Base-by-base conservation (phyloP, 2,329 filamentous ascomycete species). In the Didymosphaeria variabile region DNA sequence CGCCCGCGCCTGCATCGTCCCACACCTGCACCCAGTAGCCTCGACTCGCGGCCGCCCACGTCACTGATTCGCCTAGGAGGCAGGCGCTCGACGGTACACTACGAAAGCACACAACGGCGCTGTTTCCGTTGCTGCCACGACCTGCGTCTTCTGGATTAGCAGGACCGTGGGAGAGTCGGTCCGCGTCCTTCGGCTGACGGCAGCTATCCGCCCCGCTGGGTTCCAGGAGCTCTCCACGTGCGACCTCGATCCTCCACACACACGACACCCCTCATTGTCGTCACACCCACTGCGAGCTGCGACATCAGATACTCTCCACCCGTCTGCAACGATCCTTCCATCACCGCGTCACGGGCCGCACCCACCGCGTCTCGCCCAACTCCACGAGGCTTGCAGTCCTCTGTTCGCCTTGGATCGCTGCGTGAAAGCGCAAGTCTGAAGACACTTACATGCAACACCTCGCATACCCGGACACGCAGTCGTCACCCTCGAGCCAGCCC, bases 161-260 rank as follows among this genome's bases (percentile, higher is more conserved):
- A 47, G 23, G 55, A 59, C 55, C 55, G 60, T 46, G 60, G 60
- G 59, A 67, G 57, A 71, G 61, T 63, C 68, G 60, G 67, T 67
- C 72, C 67, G 67, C 66, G 60, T 67, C 57, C 55, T 65, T 71
- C 69, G 72, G 71, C 70, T 73, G 64, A 72, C 72, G 67, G 69
- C 67, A 70, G 66, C 66, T 62, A 69, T 62, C 70, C 74, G 59
- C 63, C 40, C 59, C 59, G 63, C 63, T 70, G 73, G 75, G 67
- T 66, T 67, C 71, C 60, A 62, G 63, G 64, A 68, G n/a, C 21
- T 59, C 52, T 57, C 64, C 61, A 61, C 64, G 65, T 70, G 64
- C 69, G 67, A 68, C 69, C 64, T 63, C 63, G 55, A 58, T 54
- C 59, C 46, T 55, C 57, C 65, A 55, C 59, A 62, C 65, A 56